Evolutionary conservation across 805 yeast genomes (phyloP).

Genomic region (Kodamaea sagamina): DNA sequence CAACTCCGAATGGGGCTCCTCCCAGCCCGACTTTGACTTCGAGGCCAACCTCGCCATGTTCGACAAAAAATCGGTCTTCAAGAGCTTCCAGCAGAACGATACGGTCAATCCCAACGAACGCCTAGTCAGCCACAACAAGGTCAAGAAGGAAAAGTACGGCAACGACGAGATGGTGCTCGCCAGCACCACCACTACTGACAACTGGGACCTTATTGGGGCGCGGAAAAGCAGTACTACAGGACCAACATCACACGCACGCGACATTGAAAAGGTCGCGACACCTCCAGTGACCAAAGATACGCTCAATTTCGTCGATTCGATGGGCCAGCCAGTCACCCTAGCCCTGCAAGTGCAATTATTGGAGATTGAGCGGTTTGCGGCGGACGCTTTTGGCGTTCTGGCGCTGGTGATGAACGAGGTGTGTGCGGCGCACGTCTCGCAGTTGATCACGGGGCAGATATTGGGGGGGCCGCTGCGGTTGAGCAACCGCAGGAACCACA

Average conservation of each 20-base stretch:
- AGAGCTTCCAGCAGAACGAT: constrained; percentile 69
- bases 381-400: constrained; percentile 52
- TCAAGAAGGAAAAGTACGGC: constrained; percentile 53
- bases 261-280: constrained; percentile 20
- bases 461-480: constrained; percentile 72
- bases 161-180: constrained; percentile 75
- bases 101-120: constrained; percentile 58
- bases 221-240: constrained; percentile 5
- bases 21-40: constrained; percentile 73
- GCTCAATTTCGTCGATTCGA: constrained; percentile 12
- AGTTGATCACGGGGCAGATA: constrained; percentile 52
- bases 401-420: constrained; percentile 57
- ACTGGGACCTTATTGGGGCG: constrained; percentile 53
- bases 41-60: constrained; percentile 78
- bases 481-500: constrained; percentile 61
- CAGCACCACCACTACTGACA: constrained; percentile 38
- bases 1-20: neutral
- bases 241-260: constrained; percentile 7
- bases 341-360: constrained; percentile 78
- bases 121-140: constrained; percentile 73
- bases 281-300: constrained; percentile 16
- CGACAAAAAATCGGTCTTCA: constrained; percentile 77
- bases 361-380: constrained; percentile 66
- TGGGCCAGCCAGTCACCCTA: constrained; percentile 43
- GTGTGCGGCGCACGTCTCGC: constrained; percentile 66